phyloP scores from a whole-genome alignment of 495 filamentous ascomycete species.

The Aspergillus kassunensis region DNA sequence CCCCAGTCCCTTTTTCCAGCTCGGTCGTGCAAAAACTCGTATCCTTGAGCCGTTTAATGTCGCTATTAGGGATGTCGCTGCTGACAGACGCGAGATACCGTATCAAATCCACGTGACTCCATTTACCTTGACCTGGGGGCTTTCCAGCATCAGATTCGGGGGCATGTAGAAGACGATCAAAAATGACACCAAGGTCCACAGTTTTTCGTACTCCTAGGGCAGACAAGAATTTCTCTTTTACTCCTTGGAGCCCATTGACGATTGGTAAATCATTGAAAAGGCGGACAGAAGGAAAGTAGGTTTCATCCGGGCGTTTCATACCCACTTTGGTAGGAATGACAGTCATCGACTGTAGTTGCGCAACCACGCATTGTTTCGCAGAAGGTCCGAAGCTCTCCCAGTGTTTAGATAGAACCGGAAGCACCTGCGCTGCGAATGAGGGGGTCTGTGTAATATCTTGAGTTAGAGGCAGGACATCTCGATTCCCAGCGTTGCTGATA shows the following conservation, averaged over 20 bases:
- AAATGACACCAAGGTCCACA: conserved; percentile 88
- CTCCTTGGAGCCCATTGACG: conserved; percentile 63
- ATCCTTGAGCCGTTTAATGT: conserved; percentile 72
- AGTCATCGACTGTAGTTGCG: conserved; percentile 59
- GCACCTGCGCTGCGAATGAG: conserved; percentile 73
- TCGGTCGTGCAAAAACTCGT: conserved; percentile 83
- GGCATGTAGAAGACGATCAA: conserved; percentile 70
- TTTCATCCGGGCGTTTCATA: conserved; percentile 80
- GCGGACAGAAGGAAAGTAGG: conserved; percentile 90
- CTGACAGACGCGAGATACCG: conserved; percentile 86
- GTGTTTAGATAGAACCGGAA: conserved; percentile 76
- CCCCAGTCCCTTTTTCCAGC: conserved; percentile 22
- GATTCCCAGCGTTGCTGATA: conserved; percentile 55
- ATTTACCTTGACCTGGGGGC: conserved; percentile 49
- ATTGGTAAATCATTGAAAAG: conserved; percentile 90
- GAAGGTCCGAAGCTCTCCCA: conserved; percentile 72
- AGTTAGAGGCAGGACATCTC: conserved; percentile 39
- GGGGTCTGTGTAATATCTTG: conserved; percentile 65
- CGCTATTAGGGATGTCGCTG: conserved; percentile 81
- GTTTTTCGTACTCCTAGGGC: conserved; percentile 78
- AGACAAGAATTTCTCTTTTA: conserved; percentile 85
- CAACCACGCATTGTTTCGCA: conserved; percentile 61
- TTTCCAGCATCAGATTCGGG: conserved; percentile 40
- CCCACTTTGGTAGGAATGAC: conserved; percentile 89
- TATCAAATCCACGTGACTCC: conserved; percentile 92